Evolutionary conservation across 306 rosid genomes (phyloP), one percentile per base, ranked within the genome.

Genomic region (Prosopis cineraria): DNA sequence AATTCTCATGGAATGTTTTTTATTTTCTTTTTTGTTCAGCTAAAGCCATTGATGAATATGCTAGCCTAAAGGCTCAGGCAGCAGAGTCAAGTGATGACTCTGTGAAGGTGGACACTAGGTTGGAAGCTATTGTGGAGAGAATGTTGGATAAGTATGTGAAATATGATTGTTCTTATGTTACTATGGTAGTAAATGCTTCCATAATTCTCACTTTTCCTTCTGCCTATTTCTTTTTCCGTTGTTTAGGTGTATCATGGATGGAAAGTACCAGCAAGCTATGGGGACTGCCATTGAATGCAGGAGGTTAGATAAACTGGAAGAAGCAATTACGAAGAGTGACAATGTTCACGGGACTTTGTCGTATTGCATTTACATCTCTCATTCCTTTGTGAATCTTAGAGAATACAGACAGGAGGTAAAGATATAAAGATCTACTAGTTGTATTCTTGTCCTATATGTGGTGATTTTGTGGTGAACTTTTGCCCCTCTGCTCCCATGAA

Each of bases 251-350:
- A 95, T 93, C 40, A 53, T 83, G 78, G 98, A 95, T 83, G 99
- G 99, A 43, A 95, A 91, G 78, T 93, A 91, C 87, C 97, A 91
- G 43, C 99, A 95, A 84, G 99, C 98, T 68, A 93, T 95, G 98
- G 99, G 99, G 52, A 95, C 89, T 82, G 93, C 99, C 71, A 88
- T 93, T 74, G 99, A 95, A 83, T 95, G 99, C 90, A 85, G 98
- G 78, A 93, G 99, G 81, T 86, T 95, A 84, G 99, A 95, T 90
- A 95, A 93, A 83, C 90, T 95, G 7, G 99, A 95, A 91, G 99
- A 95, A 85, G 99, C 99, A 41, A 90, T 95, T 77, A 93, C 90
- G n/a, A 91, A 69, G 87, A 95, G 99, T 84, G 99, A 95, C 82
- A 91, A 90, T 64, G 82, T 95, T 79, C 96, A 91, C 30, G 99